Evolutionary conservation across 306 rosid genomes (phyloP), one percentile per base, ranked within the genome.

Genomic region (Lathyrus tuberosus): DNA sequence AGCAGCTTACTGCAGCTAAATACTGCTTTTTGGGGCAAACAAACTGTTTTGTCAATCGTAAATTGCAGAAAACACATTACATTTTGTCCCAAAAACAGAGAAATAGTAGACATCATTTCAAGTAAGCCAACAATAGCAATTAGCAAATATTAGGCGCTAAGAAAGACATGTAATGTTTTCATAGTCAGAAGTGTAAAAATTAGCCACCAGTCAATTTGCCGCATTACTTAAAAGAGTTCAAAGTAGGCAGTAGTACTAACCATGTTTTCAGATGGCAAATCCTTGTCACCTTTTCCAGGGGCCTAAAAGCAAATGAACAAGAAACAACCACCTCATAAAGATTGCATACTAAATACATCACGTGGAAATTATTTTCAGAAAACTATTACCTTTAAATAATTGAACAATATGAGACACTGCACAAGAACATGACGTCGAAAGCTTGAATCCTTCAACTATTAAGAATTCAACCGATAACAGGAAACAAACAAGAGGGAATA

Each of bases 361-460:
- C 1, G 62, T 10, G 37, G 8, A 51, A 35, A 64, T 40, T 67
- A 60, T 70, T 17, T 31, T 42, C 43, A 67, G 30, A 67, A 52
- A 60, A 37, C 18, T 63, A 68, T 65, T 85, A 92, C 98, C 97
- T 90, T 93, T 81, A 93, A 58, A 81, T 93, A 93, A 76, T 93
- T 92, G 41, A 90, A 93, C 78, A 93, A 75, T 85, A 93, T 88
- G 72, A 93, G 98, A 82, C 98, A 93, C 82, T 93, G 97, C 79
- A 93, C 90, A 74, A 93, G 97, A 82, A 88, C 71, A 31, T 93
- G 98, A 31, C 98, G 94, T 48, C 97, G 90, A 64, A 93, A 93
- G 81, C 98, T 93, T 66, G 98, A 88, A 78, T 93, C 98, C 82
- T 93, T 93, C 62, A 93, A 83, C 98, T 92, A 18, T 24, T 54